Base-by-base conservation (phyloP, 208 protist genomes). In the Lotmaria passim region DNA sequence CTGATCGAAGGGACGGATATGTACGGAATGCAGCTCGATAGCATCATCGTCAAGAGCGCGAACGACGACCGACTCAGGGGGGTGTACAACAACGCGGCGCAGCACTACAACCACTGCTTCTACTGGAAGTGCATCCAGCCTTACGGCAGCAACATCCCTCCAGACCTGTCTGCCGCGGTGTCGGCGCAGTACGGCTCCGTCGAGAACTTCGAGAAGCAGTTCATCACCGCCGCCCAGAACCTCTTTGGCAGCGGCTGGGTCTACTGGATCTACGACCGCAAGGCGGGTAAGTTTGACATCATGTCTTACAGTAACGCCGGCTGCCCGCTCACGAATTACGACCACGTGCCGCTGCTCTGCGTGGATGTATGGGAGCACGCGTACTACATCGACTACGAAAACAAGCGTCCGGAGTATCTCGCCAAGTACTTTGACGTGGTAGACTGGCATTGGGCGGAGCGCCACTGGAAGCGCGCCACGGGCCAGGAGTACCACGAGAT, bases 301-400 rank as follows among this genome's bases (percentile, higher is more conserved):
- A 50, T 94, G 30, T 86, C 83, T 28, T 81, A 84, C 57, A 77
- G 58, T 48, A 96, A 97, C 64, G 93, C 93, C 36, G 91, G 87
- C 31, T 95, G 85, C 66, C 91, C 93, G 15, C 60, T 97, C 28
- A 84, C 78, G 12, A 81, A 86, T 46, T 50, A 59, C 36, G 64
- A 84, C 46, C 68, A 76, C 47, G 76, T 85, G 17, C 94, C 94
- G 43, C 61, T 97, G 31, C 77, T 98, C 14, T 94, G 86, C 61
- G 85, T 93, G 11, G 93, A 97, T 85, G 93, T 98, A 47, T 98
- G 94, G 93, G 94, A 98, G 78, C 96, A 98, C 73, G 86, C 95
- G n/a, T 98, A 98, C 71, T 98, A 98, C 69, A 82, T 97, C 39
- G 96, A 98, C 82, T 98, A 98, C 65, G 89, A 94, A 63, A 98